Percentiles rank a stretch among this genome's conserved stretches.
These are phyloP conservation scores for Falciphora oryzae DNA, from an alignment of 2,329 filamentous ascomycete species.

Conservation along the genomic window DNA sequence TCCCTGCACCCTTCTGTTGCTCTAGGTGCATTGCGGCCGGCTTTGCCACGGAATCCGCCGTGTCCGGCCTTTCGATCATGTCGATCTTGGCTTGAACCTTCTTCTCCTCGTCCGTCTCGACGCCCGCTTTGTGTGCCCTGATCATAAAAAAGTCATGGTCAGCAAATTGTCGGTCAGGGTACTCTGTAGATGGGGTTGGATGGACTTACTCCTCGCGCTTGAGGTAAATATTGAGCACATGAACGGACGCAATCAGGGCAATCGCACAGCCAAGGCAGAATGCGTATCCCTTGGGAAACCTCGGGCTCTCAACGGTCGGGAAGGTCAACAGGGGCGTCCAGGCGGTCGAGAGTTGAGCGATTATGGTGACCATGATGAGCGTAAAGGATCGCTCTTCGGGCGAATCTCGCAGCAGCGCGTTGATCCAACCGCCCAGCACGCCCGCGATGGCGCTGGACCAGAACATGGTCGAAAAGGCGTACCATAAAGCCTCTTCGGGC, in stretches of 20 bases:
- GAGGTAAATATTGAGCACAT: background rate
- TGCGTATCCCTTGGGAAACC: constrained; percentile 23
- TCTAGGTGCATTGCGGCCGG: background rate
- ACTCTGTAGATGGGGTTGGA: background rate
- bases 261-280: constrained; percentile 10
- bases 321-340: constrained; percentile 29
- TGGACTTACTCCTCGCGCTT: constrained; percentile 6
- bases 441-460: constrained; percentile 13
- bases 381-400: constrained; percentile 36
- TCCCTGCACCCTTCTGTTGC: background rate
- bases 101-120: background rate
- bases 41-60: background rate
- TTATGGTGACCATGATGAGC: constrained; percentile 34
- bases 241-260: background rate
- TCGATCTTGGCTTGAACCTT: background rate
- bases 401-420: constrained; percentile 30
- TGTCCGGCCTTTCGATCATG: background rate
- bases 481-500: constrained; percentile 13
- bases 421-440: constrained; percentile 28
- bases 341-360: constrained; percentile 31
- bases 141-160: background rate
- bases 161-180: background rate
- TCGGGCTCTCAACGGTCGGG: constrained; percentile 25
- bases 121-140: background rate
- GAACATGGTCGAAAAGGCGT: constrained; percentile 12